phyloP scores from a whole-genome alignment of 352 stramenopile species.

The Phytophthora sojae region DNA sequence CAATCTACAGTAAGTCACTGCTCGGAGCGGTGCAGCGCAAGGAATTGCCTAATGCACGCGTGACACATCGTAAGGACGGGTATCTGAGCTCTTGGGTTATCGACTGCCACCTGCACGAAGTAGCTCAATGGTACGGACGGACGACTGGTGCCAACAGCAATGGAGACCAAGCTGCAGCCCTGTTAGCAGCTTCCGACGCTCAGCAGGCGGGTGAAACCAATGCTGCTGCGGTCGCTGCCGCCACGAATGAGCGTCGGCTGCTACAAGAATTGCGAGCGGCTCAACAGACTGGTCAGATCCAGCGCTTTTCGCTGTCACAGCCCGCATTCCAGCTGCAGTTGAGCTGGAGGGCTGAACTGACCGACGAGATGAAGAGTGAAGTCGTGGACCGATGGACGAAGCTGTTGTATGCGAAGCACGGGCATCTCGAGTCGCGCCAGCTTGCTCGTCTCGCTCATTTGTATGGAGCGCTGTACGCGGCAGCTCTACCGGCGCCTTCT shows the following conservation, averaged over 20 bases:
- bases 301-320: constrained; percentile 62
- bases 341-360: constrained; percentile 27
- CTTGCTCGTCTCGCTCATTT: constrained; percentile 64
- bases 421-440: constrained; percentile 63
- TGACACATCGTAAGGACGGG: constrained; percentile 58
- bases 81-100: constrained; percentile 66
- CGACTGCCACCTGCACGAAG: constrained; percentile 65
- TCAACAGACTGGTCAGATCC: constrained; percentile 63
- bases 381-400: constrained; percentile 47
- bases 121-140: constrained; percentile 49
- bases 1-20: constrained; percentile 49
- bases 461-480: constrained; percentile 56
- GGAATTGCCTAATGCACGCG: constrained; percentile 26
- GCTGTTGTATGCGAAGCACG: constrained; percentile 67
- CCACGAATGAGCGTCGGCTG: constrained; percentile 47
- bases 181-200: constrained; percentile 14
- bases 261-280: constrained; percentile 63
- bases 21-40: constrained; percentile 37
- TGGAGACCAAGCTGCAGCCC: neutral
- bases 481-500: constrained; percentile 39
- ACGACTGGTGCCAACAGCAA: constrained; percentile 7
- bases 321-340: constrained; percentile 65
- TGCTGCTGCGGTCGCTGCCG: constrained; percentile 34
- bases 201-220: constrained; percentile 30
- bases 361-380: constrained; percentile 9